Conservation (phyloP, 805 yeast species). For the Kodamaea lidongshanica region DNA sequence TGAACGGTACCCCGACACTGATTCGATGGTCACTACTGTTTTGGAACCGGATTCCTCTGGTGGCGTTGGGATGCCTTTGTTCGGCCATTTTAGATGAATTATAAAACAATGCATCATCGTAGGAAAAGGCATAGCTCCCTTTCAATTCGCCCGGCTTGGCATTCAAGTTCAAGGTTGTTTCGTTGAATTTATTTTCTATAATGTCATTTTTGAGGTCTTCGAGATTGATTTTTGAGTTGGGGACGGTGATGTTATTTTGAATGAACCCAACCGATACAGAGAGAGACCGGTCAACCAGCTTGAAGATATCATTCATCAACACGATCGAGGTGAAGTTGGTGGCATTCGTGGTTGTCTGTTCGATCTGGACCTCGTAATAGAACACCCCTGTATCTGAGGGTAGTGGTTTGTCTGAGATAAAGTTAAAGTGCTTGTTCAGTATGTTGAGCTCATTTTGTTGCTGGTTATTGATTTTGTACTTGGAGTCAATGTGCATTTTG, state of each 20-base stretch:
- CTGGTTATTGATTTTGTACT: constrained; percentile 1
- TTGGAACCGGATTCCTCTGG: constrained; percentile 30
- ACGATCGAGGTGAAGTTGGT: constrained; percentile 29
- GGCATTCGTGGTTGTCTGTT: constrained; percentile 28
- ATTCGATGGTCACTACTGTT: constrained; percentile 27
- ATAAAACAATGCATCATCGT: constrained; percentile 34
- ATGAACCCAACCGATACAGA: constrained; percentile 31
- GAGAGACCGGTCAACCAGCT: constrained; percentile 28
- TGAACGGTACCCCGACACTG: constrained; percentile 32
- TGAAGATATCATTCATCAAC: constrained; percentile 27
- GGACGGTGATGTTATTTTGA: constrained; percentile 19
- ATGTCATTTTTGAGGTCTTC: constrained; percentile 25
- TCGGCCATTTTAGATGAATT: constrained; percentile 31
- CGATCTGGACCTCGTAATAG: constrained; percentile 36
- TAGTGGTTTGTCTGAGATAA: constrained; percentile 32
- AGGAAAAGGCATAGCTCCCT: constrained; percentile 38
- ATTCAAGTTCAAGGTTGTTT: constrained; percentile 21
- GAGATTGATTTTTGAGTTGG: constrained; percentile 20
- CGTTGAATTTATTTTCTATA: constrained; percentile 11
- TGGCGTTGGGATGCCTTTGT: constrained; percentile 31
- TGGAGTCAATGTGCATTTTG: constrained; percentile 7
- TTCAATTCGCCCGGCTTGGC: constrained; percentile 35
- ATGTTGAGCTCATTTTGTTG: constrained; percentile 6
- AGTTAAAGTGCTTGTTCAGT: constrained; percentile 25
- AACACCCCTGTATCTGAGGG: constrained; percentile 29